phyloP scores from a whole-genome alignment of 805 yeast species.

The Pichia eremophila region DNA sequence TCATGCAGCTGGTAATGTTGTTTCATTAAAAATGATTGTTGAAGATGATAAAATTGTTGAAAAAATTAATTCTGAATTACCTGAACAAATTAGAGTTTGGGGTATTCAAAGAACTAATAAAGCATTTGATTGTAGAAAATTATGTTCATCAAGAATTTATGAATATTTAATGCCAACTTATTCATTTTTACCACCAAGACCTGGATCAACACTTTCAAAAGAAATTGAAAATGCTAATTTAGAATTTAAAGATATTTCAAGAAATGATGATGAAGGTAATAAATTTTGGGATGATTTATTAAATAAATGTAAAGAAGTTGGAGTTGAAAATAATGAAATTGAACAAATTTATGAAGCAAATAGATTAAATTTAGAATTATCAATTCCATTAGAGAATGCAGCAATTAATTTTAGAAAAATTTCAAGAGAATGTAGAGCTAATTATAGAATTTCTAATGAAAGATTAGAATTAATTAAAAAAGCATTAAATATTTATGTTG shows the following conservation, averaged over 20 bases:
- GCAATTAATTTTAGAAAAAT: conserved; percentile 44
- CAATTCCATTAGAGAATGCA: conserved; percentile 27
- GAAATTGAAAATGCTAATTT: conserved; percentile 44
- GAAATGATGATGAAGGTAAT: conserved; percentile 60
- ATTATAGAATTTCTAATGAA: conserved; percentile 53
- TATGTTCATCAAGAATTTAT: conserved; percentile 93
- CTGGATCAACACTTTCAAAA: conserved; percentile 54
- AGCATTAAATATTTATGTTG: conserved; percentile 66
- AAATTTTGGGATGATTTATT: conserved; percentile 58
- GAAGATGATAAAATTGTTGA: conserved; percentile 69
- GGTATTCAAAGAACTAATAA: conserved; percentile 84
- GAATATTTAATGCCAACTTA: conserved; percentile 92
- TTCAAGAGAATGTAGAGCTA: conserved; percentile 60
- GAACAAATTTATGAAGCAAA: conserved; percentile 29
- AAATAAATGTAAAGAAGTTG: conserved; percentile 27
- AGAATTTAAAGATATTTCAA: conserved; percentile 48
- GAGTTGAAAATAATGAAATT: conserved; percentile 32
- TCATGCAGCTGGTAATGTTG: conserved; percentile 92
- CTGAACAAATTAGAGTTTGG: conserved; percentile 88
- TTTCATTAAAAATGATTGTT: conserved; percentile 72
- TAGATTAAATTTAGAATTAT: conserved; percentile 27
- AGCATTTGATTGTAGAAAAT: conserved; percentile 86
- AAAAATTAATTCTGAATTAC: conserved; percentile 67
- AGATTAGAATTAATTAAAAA: conserved; percentile 56
- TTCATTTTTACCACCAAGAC: conserved; percentile 85